Conservation (phyloP, 495 filamentous ascomycete species). For the Penicillium ucsense region DNA sequence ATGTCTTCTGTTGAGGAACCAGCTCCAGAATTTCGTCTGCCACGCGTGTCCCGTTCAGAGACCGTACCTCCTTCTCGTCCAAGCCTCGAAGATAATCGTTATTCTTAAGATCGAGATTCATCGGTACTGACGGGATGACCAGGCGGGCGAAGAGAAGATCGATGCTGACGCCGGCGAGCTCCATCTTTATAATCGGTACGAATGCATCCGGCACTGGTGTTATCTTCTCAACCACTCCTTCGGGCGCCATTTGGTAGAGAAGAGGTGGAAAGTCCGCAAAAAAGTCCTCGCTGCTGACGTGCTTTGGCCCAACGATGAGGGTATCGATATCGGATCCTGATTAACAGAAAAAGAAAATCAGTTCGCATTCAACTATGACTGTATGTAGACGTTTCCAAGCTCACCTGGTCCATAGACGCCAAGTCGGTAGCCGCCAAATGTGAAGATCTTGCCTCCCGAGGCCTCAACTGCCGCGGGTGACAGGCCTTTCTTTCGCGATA, state of each 20-base stretch:
- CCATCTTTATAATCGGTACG: slow-evolving; percentile 93
- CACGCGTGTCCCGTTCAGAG: slow-evolving; percentile 86
- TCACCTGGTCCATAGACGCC: slow-evolving; percentile 85
- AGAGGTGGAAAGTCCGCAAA: slow-evolving; percentile 76
- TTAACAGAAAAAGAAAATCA: slow-evolving; percentile 4
- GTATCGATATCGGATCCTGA: slow-evolving; percentile 94
- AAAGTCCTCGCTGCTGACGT: slow-evolving; percentile 79
- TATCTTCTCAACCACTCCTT: slow-evolving; percentile 73
- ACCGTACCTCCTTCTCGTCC: slow-evolving; percentile 75
- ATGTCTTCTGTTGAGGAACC: slow-evolving; percentile 81
- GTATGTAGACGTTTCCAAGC: slow-evolving; percentile 1
- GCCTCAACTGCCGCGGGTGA: slow-evolving; percentile 66
- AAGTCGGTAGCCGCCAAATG: slow-evolving; percentile 87
- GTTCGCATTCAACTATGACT: neutral
- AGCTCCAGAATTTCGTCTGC: slow-evolving; percentile 82
- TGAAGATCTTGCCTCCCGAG: slow-evolving; percentile 83
- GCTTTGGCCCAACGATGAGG: slow-evolving; percentile 78
- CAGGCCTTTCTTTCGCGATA: slow-evolving; percentile 65
- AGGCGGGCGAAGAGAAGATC: slow-evolving; percentile 89
- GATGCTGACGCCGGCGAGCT: slow-evolving; percentile 81
- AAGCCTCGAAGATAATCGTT: slow-evolving; percentile 77
- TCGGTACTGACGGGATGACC: slow-evolving; percentile 57
- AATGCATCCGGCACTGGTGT: slow-evolving; percentile 81
- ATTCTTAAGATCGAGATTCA: slow-evolving; percentile 65
- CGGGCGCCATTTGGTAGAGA: slow-evolving; percentile 60